Evolutionary conservation across 1,284 basidiomycete species (phyloP).

Genomic region (Naganishia cerealis): DNA sequence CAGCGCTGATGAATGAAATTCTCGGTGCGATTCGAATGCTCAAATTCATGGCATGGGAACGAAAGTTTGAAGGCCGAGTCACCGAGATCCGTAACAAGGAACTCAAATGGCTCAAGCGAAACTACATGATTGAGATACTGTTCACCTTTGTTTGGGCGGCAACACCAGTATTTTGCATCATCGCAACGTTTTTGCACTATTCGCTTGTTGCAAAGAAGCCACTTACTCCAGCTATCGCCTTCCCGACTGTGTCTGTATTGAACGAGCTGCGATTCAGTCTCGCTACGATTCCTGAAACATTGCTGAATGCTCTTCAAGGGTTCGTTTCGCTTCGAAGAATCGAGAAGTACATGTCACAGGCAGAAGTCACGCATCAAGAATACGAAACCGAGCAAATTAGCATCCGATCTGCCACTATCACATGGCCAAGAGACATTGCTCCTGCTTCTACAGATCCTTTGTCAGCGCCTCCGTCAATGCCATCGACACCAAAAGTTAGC

Average conservation of each 20-base stretch:
- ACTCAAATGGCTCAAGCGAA: slow-evolving; percentile 76
- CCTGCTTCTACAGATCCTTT: slow-evolving; percentile 23
- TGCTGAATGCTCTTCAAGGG: slow-evolving; percentile 80
- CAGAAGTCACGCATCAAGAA: slow-evolving; percentile 66
- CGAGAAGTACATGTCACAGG: slow-evolving; percentile 76
- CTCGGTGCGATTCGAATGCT: slow-evolving; percentile 89
- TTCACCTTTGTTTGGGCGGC: slow-evolving; percentile 52
- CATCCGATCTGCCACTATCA: slow-evolving; percentile 78
- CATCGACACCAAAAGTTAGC: slow-evolving; percentile 60
- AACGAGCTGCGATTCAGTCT: slow-evolving; percentile 67
- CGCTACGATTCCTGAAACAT: slow-evolving; percentile 76
- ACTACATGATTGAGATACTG: slow-evolving; percentile 78
- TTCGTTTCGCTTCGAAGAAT: slow-evolving; percentile 85
- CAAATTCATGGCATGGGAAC: slow-evolving; percentile 96
- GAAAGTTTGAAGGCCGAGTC: slow-evolving; percentile 77
- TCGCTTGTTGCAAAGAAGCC: slow-evolving; percentile 60
- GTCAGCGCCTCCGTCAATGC: slow-evolving; percentile 57
- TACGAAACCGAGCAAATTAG: slow-evolving; percentile 65
- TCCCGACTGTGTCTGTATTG: slow-evolving; percentile 73
- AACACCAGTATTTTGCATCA: slow-evolving; percentile 53
- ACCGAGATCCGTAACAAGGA: slow-evolving; percentile 73
- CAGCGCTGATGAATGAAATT: slow-evolving; percentile 89
- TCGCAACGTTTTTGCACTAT: slow-evolving; percentile 62
- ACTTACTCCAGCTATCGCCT: slow-evolving; percentile 80
- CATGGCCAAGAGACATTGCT: slow-evolving; percentile 73